Evolutionary conservation across 2,329 filamentous ascomycete species (phyloP).

Genomic region (Penicillium decumbens): DNA sequence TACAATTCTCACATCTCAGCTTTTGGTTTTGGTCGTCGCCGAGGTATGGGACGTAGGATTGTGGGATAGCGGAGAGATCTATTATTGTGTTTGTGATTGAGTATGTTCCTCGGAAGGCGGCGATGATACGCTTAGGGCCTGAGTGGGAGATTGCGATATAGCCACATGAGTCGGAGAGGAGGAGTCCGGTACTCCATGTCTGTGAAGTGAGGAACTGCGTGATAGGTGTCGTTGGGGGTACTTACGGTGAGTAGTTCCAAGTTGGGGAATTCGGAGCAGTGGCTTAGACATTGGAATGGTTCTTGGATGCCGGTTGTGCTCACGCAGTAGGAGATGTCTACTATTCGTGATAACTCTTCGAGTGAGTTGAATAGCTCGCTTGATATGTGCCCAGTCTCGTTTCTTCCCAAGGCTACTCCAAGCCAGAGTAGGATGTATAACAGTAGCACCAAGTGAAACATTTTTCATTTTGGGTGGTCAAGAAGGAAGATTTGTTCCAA

Average conservation of each 20-base stretch:
- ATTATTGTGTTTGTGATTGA: slow-evolving; percentile 86
- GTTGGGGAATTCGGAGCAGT: slow-evolving; percentile 75
- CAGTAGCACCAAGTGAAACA: slow-evolving; percentile 1
- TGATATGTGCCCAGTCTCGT: slow-evolving; percentile 45
- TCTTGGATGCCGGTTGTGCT: slow-evolving; percentile 73
- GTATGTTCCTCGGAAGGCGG: slow-evolving; percentile 92
- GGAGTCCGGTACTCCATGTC: slow-evolving; percentile 84
- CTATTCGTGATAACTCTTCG: slow-evolving; percentile 81
- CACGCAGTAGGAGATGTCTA: slow-evolving; percentile 93
- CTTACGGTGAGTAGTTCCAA: slow-evolving; percentile 67
- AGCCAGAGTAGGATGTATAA: background rate
- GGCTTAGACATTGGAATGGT: slow-evolving; percentile 80
- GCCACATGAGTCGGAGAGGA: slow-evolving; percentile 86
- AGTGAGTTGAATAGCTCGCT: slow-evolving; percentile 68
- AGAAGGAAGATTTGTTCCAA: background rate
- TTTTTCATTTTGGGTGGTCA: background rate
- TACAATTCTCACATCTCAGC: slow-evolving; percentile 71
- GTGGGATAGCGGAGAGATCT: slow-evolving; percentile 82
- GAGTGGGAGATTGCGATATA: slow-evolving; percentile 84
- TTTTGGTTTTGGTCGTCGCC: slow-evolving; percentile 36
- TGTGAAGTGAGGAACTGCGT: slow-evolving; percentile 23
- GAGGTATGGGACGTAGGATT: slow-evolving; percentile 87
- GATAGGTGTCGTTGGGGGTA: background rate
- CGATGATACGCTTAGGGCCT: slow-evolving; percentile 61
- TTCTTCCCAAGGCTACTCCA: background rate